phyloP scores from a whole-genome alignment of 495 filamentous ascomycete genomes.

The Annulohypoxylon maeteangense region DNA sequence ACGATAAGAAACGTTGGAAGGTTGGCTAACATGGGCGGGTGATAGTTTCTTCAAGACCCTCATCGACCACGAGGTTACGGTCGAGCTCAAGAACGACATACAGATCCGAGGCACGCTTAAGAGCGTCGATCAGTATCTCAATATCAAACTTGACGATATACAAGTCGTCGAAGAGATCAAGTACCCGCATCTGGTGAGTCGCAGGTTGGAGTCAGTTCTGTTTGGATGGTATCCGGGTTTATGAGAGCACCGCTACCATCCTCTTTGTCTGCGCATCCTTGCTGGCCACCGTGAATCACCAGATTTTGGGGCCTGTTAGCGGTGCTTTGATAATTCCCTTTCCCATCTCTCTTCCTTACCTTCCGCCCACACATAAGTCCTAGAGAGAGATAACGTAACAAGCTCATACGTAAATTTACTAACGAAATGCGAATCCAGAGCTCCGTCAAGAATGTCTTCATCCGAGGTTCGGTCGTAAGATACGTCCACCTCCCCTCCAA shows the following conservation, averaged over 20 bases:
- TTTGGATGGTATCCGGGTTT: background rate
- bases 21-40: constrained; percentile 7
- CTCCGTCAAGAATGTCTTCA: constrained; percentile 99
- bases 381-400: no score
- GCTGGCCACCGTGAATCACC: background rate
- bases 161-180: constrained; percentile 88
- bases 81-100: constrained; percentile 99
- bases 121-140: constrained; percentile 97
- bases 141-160: constrained; percentile 98
- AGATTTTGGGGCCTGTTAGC: background rate
- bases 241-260: no score
- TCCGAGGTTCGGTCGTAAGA: constrained; percentile 93
- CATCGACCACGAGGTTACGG: constrained; percentile 92
- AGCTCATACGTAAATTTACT: no score
- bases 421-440: constrained; percentile 47
- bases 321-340: background rate
- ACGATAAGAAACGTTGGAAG: no score
- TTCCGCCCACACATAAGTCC: background rate
- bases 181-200: constrained; percentile 86
- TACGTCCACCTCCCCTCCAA: constrained; percentile 92
- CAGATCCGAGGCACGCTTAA: constrained; percentile 93
- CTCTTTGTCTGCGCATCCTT: background rate
- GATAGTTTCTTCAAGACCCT: constrained; percentile 98
- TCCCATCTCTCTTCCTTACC: background rate
- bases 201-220: background rate